Base-by-base conservation (phyloP, 371 early-diverging fungal species). In the Mucor indicus region DNA sequence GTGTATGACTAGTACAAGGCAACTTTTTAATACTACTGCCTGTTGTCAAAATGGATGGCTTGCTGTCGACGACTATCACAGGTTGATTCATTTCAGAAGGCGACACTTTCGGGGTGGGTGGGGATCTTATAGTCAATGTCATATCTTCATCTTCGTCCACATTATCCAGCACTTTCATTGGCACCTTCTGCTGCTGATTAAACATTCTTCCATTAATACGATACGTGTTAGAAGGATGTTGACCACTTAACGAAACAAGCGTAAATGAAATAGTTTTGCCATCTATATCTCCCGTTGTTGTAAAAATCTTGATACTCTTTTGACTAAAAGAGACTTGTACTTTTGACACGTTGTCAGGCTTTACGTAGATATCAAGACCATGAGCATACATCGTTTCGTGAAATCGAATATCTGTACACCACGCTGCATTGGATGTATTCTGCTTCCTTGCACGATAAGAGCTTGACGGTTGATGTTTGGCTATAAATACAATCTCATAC, bases 401-500 rank as follows among this genome's bases (percentile, higher is more conserved):
- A 20, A 63, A 50, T 0, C 71, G 68, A 36, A 79, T 55, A 38
- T 76, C 79, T 5, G 75, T 74, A 25, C 71, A 66, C 67, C 75
- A 69, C 10, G 29, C 9, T 33, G 35, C 35, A 13, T 6, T 29
- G 6, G 30, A 6, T 29, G 30, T 12, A 8, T 6, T 8, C 3
- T 63, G 44, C 50, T 64, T 60, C 4, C 72, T 62, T 29, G 65
- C 47, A 8, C 58, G 61, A 20, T 73, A 73, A 24, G 73, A 50
- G 27, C 45, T 44, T 2, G 75, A 68, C 0, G 75, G 63, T 15
- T 74, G 62, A 47, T 76, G 72, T 29, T 76, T 71, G 22, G 61
- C 68, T 23, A 64, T 61, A 37, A 60, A 64, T 0, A 48, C 43
- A 20, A 75, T 50, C 4, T 55, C 40, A 46, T 69, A 75, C 0